Base-by-base conservation (phyloP, 2,329 filamentous ascomycete genomes). In the Phialophora verrucosa region DNA sequence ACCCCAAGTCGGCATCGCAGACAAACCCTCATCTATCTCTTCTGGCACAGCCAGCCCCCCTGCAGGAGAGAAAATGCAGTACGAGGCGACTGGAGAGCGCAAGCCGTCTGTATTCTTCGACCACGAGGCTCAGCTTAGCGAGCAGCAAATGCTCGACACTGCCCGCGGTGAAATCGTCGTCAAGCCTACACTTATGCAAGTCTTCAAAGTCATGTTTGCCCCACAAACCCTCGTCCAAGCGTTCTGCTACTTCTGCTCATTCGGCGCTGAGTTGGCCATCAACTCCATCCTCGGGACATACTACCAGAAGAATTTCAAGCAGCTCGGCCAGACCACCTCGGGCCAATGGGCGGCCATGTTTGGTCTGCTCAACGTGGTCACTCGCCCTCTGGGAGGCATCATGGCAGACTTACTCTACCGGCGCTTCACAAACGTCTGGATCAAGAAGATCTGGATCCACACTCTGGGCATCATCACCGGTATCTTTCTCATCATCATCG, bases 381-480 rank as follows among this genome's bases (percentile, higher is more conserved):
- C 75, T 69, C 80, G 83, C 7, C 83, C 83, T 0, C 70, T 78
- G 0, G 83, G 83, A 55, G 83, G 83, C 5, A 77, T 87, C 55
- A 74, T 87, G 12, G 81, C 82, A 8, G 87, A 90, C 69, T 62
- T 84, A 29, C 77, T 86, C 32, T 90, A 88, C 78, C 77, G 77
- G 25, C 74, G 74, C 38, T 55, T 64, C 53, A 62, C 23, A 27
- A 78, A 74, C 38, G 78, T 90, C 4, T 90, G 87, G 86, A 80
- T 80, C 1, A 91, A 91, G 81, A 91, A 91, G 76, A 76, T 83
- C 56, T 83, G 86, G 73, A 79, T 91, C 2, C 83, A 87, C 68
- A 79, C 80, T 64, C 80, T 89, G 54, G 83, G 82, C 14, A 71
- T 90, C 59, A 73, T 85, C 58, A 84, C 84, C 62, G 88, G 88